Conservation (phyloP, 2,329 filamentous ascomycete species). For the Raffaelea albimanens region DNA sequence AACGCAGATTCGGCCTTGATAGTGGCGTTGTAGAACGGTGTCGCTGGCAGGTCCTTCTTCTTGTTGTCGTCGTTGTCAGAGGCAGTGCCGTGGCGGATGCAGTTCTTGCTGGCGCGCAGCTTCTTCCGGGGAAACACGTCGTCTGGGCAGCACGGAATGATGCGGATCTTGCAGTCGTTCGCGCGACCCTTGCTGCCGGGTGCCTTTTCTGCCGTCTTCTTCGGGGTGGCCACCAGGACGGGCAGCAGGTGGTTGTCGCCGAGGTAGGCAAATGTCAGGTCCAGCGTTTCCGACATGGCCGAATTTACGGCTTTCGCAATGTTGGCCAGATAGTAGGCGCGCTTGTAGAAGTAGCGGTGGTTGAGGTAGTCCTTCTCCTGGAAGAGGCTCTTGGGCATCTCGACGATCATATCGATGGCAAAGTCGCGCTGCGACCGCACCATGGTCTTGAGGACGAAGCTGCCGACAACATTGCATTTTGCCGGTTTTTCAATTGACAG, state of each 20-base stretch:
- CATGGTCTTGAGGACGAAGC: slow-evolving; percentile 70
- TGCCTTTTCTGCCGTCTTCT: slow-evolving; percentile 10
- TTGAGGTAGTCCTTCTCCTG: slow-evolving; percentile 94
- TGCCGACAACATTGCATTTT: slow-evolving; percentile 80
- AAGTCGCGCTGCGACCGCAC: slow-evolving; percentile 50
- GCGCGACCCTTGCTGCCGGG: slow-evolving; percentile 22
- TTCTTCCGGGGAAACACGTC: slow-evolving; percentile 63
- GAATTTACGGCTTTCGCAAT: slow-evolving; percentile 59
- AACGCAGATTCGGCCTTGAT: slow-evolving; percentile 69
- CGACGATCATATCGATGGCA: slow-evolving; percentile 73
- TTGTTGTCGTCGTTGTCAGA: slow-evolving; percentile 30
- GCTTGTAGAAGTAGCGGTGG: slow-evolving; percentile 88
- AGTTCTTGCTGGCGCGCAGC: slow-evolving; percentile 59
- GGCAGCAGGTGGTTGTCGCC: slow-evolving; percentile 72
- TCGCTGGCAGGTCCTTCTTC: slow-evolving; percentile 37
- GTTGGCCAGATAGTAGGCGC: slow-evolving; percentile 83
- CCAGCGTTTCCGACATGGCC: slow-evolving; percentile 40
- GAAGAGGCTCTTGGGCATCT: slow-evolving; percentile 72
- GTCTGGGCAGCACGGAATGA: slow-evolving; percentile 66
- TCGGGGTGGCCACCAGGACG: slow-evolving; percentile 34
- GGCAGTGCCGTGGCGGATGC: slow-evolving; percentile 48
- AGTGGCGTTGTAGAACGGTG: slow-evolving; percentile 83
- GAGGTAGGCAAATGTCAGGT: slow-evolving; percentile 54
- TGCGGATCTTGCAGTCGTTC: slow-evolving; percentile 50
- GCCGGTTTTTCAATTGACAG: slow-evolving; percentile 67